Evolutionary conservation across 352 stramenopile genomes (phyloP), one percentile per base, ranked within the genome.

Genomic region (Phytophthora niederhauseri): DNA sequence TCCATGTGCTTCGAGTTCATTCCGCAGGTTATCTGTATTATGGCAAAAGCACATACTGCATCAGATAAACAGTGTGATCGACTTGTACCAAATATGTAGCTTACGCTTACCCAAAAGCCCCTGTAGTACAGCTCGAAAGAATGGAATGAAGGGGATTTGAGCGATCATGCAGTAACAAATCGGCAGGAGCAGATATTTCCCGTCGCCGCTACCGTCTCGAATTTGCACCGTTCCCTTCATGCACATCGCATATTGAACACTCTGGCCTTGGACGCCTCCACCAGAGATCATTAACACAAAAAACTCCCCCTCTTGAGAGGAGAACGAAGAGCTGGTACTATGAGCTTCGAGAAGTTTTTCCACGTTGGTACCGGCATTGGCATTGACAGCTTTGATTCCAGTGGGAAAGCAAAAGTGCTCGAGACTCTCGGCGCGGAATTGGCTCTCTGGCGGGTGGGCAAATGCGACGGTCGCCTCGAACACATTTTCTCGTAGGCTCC

Each of bases 391-490:
- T 4, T 57, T 49, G 36, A 90, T 75, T 20, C 81, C 84, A 0
- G 64, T 57, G 28, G 84, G 84, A 61, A 92, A 92, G 43, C 84
- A 92, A 55, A 92, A 92, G 54, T 90, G 82, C 57, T 92, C 84
- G 30, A 92, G 84, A 59, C 82, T 87, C 57, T 91, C 81, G 1
- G 81, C 84, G 26, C 79, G 80, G 50, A 91, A 91, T 77, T 92
- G 84, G 41, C 76, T 77, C 41, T 89, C 70, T 1, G 84, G 79
- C n/a, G 84, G 84, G 55, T 84, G 80, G 4, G 82, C 81, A 41
- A 92, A 92, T 38, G 78, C 81, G 6, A 91, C 74, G 3, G 75
- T 88, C 1, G 84, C 73, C 48, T 90, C 80, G 41, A 81, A 91
- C 11, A 86, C 66, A 49, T 81, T 78, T 30, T 81, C 65, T 41